Base-by-base conservation (phyloP, 176 grass and related monocot genomes). In the Oryza australiensis region DNA sequence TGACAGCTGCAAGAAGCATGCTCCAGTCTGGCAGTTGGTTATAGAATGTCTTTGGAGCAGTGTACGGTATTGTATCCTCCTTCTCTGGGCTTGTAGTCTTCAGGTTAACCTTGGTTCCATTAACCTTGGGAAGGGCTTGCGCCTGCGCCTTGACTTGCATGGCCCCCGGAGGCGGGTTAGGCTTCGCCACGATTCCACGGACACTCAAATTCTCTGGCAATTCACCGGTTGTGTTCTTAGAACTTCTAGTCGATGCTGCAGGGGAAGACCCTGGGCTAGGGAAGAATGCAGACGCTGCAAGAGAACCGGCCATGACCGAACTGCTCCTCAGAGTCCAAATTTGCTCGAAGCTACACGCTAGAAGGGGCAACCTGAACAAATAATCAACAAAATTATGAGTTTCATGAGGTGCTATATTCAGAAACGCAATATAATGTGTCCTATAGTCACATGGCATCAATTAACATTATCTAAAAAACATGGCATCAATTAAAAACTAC, bases 1-100 rank as follows among this genome's bases (percentile, higher is more conserved):
- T 99, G 51, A 99, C 84, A 73, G 97, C 97, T 7, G 97, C 97
- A 70, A 99, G 86, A 72, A 99, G 89, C 89, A 99, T 89, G 48
- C 97, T 99, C 97, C 97, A 99, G n/a, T 99, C 93, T 1, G 97
- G 97, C 70, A 99, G 46, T 35, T 95, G 87, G 81, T 95, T 95
- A 71, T 99, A 99, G 83, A 95, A 98, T 9, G 96, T 99, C 74
- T 85, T 95, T 0, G 93, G 88, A 15, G 84, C 35, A 78, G 60
- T 82, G 72, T 92, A 91, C 30, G 86, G 69, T 65, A 79, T 60
- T 9, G 48, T 51, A 68, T 84, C 91, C 49, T 86, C 84, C 2
- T 35, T 68, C 66, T 85, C 88, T 78, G 67, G 30, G 27, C 29
- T 28, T 33, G 68, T 63, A 18, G 76, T 72, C 87, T 94, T 94